Base-by-base conservation (phyloP, 73 alveolate genomes). In the Paramecium tetraurelia region DNA sequence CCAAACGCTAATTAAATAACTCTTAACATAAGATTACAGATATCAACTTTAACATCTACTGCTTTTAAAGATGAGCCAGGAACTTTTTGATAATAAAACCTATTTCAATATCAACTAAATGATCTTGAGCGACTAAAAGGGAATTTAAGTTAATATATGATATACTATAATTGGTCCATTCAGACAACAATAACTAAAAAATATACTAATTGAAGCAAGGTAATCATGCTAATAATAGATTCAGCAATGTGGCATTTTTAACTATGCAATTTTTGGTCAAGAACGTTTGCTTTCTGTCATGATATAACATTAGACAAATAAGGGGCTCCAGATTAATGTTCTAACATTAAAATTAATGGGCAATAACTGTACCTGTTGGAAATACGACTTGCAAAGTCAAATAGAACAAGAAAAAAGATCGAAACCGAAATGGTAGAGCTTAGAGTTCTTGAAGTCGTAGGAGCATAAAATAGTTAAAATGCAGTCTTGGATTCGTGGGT, bases 401-500 rank as follows among this genome's bases (percentile, higher is more conserved):
- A 72, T 3, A 21, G 86, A 36, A 20, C 36, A 10, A 9, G 36
- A 38, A 14, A 36, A n/a, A 35, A 36, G 6, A 12, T 72, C 33
- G 1, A 40, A 36, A 16, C 27, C 59, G 3, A 31, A 22, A 35
- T 33, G 59, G 59, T 4, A 40, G 33, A 72, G 57, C 40, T 43
- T 33, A 72, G 27, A 72, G 24, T 72, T 72, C 18, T 43, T 72
- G 40, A 72, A 72, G n/a, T 31, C 84, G 0, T 63, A 63, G 27
- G 76, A 80, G n/a, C 76, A 41, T 44, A 80, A 80, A 80, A 44
- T 80, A 44, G 75, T 80, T 21, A 80, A 27, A 80, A 10, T 80
- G 31, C 29, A 80, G 44, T 80, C 90, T 43, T 80, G 90, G 90
- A 48, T 80, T 44, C 48, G 76, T 21, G 90, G 90, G 21, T 80